Evolutionary conservation across 768 basidiomycete species (phyloP), one percentile per base, ranked within the genome.

Genomic region (Russula virescens): DNA sequence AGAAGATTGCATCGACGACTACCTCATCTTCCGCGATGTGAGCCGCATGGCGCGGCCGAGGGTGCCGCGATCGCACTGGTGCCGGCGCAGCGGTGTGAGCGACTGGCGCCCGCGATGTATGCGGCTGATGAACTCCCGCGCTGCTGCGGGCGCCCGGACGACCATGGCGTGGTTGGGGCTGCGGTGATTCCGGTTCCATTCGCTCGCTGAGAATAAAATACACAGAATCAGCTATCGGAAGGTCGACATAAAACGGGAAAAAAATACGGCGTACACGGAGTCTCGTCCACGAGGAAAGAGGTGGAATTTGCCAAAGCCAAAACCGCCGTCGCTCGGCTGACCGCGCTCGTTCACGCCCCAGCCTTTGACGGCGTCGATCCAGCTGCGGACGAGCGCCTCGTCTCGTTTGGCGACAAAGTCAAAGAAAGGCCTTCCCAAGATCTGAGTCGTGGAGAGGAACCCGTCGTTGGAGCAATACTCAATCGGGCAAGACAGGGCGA

Each of bases 281-380:
- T 89, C 85, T 63, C 90, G 75, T 0, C 88, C 87, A 54, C 78
- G 77, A 1, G 79, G 73, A 56, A 80, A 72, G 3, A 89, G 68
- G 46, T 72, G 75, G 68, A 92, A 92, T 68, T 80, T 82, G 19
- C 89, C 89, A 73, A 88, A 92, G 18, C 88, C 90, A 70, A 92
- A 92, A 1, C 90, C 90, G 38, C 89, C 89, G 66, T 91, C 88
- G 70, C 86, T 88, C 25, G 89, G 89, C 73, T 88, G 87, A 0
- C 89, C 90, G 3, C 83, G 81, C 72, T 91, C 90, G 65, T 91
- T 91, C 53, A 91, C 88, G 19, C 89, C 89, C 86, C 89, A 91
- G 2, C 83, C 81, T 71, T 92, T 92, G 68, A 91, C 83, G 55
- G 83, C 81, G 64, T 85, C 85, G 55, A 92, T 85, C 88, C 88